Evolutionary conservation across 345 rosid species (phyloP).

Genomic region (Gossypium arboreum): DNA sequence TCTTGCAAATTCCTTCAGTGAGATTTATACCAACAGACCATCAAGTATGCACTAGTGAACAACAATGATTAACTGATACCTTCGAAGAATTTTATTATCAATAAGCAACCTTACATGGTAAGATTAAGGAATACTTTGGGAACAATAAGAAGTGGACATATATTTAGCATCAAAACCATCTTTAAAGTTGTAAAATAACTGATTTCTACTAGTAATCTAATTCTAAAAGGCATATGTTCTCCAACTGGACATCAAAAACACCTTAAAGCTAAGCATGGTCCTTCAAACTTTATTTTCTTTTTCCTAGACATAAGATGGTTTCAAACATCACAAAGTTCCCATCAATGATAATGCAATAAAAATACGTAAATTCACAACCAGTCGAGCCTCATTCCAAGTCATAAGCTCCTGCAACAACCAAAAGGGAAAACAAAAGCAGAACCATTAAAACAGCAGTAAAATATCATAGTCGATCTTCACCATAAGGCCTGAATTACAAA

Average conservation of each 20-base stretch:
- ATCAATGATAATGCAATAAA: background rate
- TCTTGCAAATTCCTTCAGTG: background rate
- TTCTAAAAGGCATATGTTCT: background rate
- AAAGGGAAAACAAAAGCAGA: background rate
- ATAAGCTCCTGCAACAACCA: background rate
- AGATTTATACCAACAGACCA: background rate
- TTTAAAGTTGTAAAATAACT: background rate
- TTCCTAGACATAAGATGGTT: background rate
- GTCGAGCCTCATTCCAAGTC: background rate
- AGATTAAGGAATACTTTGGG: background rate
- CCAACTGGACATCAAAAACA: background rate
- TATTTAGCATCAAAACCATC: background rate
- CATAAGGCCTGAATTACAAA: background rate
- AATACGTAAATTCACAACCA: background rate
- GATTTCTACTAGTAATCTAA: background rate
- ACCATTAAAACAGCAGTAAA: background rate
- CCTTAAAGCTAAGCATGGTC: background rate
- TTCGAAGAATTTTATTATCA: background rate
- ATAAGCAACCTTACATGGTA: background rate
- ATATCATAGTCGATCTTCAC: background rate
- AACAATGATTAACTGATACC: background rate
- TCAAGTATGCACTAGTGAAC: background rate
- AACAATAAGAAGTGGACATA: background rate
- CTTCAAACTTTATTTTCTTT: background rate
- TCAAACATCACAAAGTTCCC: background rate